Percentiles rank a stretch among this genome's conserved stretches.
phyloP scores from a whole-genome alignment of 2,329 filamentous ascomycete genomes.

The Cercospora sojina region DNA sequence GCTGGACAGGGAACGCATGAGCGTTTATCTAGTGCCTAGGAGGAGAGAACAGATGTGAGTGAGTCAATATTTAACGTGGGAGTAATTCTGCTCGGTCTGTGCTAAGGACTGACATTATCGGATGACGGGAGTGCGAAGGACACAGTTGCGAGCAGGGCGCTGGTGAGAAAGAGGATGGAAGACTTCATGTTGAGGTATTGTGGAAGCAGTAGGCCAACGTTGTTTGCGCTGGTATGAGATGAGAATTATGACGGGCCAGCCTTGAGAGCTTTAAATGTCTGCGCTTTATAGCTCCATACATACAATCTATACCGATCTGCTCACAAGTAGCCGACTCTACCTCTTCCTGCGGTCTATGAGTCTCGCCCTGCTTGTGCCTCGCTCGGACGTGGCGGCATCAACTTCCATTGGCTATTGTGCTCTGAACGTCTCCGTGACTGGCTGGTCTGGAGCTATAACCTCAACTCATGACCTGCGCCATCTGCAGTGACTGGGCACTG shows the following conservation, averaged over 20 bases:
- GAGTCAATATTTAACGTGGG: not conserved
- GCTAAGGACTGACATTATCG: not conserved
- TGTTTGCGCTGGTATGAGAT: not conserved
- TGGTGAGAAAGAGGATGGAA: not conserved
- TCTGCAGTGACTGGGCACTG: not conserved
- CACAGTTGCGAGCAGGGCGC: not conserved
- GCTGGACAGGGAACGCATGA: constrained; percentile 14
- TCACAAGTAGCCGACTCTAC: not conserved
- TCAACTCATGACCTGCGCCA: not conserved
- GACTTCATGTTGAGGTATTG: not conserved
- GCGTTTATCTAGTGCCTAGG: constrained; percentile 11
- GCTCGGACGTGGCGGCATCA: not conserved
- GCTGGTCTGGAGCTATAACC: not conserved
- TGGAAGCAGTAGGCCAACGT: not conserved
- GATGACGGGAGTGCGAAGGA: not conserved
- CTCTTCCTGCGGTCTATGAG: not conserved
- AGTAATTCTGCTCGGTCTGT: not conserved
- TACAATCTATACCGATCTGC: not conserved
- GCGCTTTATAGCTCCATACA: not conserved
- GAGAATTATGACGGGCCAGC: not conserved
- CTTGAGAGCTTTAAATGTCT: not conserved
- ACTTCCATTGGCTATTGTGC: not conserved
- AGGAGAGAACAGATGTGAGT: not conserved
- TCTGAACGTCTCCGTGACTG: not conserved
- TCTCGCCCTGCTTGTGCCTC: not conserved